phyloP scores from a whole-genome alignment of 352 stramenopile genomes.

The Thraustochytrium striatum region DNA sequence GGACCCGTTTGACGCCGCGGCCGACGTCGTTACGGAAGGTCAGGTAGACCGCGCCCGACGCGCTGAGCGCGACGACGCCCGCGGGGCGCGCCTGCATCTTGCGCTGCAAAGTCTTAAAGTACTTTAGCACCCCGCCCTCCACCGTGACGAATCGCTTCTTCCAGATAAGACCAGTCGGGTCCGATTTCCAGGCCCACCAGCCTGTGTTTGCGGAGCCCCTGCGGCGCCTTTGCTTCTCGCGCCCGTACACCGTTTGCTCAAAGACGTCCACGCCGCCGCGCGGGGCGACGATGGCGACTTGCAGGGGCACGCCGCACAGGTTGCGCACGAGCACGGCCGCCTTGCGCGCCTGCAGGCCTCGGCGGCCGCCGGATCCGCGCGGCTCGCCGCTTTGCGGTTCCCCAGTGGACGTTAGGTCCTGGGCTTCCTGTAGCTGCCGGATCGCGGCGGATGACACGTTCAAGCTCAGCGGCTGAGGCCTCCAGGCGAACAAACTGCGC shows the following conservation, averaged over 20 bases:
- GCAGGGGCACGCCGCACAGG: too few relatives aligned
- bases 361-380: background rate
- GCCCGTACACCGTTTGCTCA: too few relatives aligned
- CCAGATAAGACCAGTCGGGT: slow-evolving; percentile 37
- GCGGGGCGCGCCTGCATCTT: background rate
- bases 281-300: too few relatives aligned
- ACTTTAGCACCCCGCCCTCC: slow-evolving; percentile 33
- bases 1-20: background rate
- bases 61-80: slow-evolving; percentile 14
- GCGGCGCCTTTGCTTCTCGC: too few relatives aligned
- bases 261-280: too few relatives aligned
- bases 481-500: slow-evolving; percentile 5
- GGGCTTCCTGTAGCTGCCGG: slow-evolving; percentile 6
- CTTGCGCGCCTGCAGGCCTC: background rate
- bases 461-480: slow-evolving; percentile 44
- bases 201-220: too few relatives aligned
- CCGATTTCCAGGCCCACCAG: slow-evolving; percentile 35
- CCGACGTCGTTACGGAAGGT: background rate
- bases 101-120: slow-evolving; percentile 21
- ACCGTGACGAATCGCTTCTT: slow-evolving; percentile 11
- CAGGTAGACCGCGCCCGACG: background rate
- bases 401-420: background rate
- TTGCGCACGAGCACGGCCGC: slow-evolving; percentile 15
- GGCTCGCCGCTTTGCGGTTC: background rate
- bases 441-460: slow-evolving; percentile 32